These are phyloP conservation scores for Pythium vanterpoolii DNA, from an alignment of 352 stramenopile genomes.

Conservation along the genomic window DNA sequence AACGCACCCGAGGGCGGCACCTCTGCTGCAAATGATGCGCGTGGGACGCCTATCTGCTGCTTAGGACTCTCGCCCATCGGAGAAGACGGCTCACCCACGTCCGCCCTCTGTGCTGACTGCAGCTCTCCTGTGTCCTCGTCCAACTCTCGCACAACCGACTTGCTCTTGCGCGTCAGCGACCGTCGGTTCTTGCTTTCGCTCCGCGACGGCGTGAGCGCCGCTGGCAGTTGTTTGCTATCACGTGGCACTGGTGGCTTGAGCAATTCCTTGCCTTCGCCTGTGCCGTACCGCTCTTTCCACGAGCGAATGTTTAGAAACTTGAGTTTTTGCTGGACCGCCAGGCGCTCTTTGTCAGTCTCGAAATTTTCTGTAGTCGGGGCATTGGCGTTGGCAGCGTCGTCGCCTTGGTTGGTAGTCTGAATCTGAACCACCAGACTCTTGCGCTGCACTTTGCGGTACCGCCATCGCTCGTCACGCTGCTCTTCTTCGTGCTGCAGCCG, in stretches of 20 bases:
- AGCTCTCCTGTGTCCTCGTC: background rate
- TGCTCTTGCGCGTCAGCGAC: conserved; percentile 19
- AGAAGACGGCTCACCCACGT: background rate
- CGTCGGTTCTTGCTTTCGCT: conserved; percentile 17
- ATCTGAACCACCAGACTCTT: conserved; percentile 1
- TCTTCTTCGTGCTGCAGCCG: conserved; percentile 20
- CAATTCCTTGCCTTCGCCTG: conserved; percentile 55
- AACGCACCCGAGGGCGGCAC: conserved; percentile 35
- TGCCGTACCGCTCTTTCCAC: conserved; percentile 63
- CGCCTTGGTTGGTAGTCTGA: conserved; percentile 21
- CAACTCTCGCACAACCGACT: conserved; percentile 8
- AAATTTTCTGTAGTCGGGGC: background rate
- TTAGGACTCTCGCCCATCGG: background rate
- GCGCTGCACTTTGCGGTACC: conserved; percentile 16
- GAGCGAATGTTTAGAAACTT: conserved; percentile 60
- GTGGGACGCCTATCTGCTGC: background rate
- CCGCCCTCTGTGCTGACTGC: background rate
- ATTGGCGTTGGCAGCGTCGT: background rate
- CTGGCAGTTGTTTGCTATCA: conserved; percentile 9
- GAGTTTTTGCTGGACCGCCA: conserved; percentile 25
- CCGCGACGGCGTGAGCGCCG: background rate
- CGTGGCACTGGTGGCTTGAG: conserved; percentile 25
- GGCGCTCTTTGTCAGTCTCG: conserved; percentile 12
- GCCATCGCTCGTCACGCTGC: conserved; percentile 21
- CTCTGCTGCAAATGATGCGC: background rate